These are phyloP conservation scores for Picea sitchensis DNA, from an alignment of 75 land plant genomes.

Conservation along the genomic window DNA sequence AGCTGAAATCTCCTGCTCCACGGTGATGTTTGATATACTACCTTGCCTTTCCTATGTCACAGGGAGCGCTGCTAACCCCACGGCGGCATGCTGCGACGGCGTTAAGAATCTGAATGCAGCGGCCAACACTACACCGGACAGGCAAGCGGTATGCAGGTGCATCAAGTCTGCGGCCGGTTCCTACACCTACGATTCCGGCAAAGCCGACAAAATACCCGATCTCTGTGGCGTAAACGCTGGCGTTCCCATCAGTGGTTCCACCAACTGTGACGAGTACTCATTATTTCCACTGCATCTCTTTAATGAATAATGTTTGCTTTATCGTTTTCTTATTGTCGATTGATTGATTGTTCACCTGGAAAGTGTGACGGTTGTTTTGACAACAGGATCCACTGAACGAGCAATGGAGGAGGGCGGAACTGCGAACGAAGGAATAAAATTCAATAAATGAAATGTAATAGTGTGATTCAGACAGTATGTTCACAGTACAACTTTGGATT, in stretches of 20 bases:
- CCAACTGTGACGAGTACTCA: background rate
- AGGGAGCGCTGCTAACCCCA: background rate
- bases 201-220: background rate
- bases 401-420: too few species aligned
- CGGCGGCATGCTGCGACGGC: slow-evolving; percentile 21
- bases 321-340: background rate
- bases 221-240: background rate
- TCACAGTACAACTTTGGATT: too few species aligned
- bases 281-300: background rate
- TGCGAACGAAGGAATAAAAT: too few species aligned
- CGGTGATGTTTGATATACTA: background rate
- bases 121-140: slow-evolving; percentile 17
- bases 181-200: too few species aligned
- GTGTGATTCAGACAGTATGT: too few species aligned
- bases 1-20: slow-evolving; percentile 4
- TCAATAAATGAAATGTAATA: too few species aligned
- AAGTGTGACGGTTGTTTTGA: too few species aligned
- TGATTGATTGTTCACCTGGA: background rate
- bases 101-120: slow-evolving; percentile 13
- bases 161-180: background rate
- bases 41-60: slow-evolving; percentile 1
- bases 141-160: slow-evolving; percentile 22
- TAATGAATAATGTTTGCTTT: background rate
- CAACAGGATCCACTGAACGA: too few species aligned
- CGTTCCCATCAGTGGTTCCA: background rate